Conservation (phyloP, 345 rosid species). For the Syzygium oleosum region DNA sequence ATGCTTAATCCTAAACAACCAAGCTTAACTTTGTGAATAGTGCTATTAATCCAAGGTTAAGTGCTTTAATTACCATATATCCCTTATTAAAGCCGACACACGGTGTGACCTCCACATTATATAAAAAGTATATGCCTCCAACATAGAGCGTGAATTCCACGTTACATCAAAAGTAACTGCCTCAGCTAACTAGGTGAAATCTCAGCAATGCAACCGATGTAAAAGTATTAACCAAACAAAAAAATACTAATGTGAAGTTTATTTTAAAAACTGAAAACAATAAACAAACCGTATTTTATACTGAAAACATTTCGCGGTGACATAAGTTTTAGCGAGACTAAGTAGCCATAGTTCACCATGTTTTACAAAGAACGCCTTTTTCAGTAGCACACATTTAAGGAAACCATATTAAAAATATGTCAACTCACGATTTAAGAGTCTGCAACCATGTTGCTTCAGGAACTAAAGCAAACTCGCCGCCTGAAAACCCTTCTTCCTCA, state of each 20-base stretch:
- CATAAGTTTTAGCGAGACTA: background rate
- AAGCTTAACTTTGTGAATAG: background rate
- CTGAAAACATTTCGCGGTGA: background rate
- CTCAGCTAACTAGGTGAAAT: background rate
- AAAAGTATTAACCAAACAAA: background rate
- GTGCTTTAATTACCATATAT: background rate
- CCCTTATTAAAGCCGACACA: background rate
- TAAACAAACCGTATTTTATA: background rate
- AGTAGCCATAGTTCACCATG: background rate
- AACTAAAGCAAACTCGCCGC: slow-evolving; percentile 48
- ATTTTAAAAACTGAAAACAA: background rate
- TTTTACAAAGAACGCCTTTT: background rate
- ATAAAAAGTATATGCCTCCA: background rate
- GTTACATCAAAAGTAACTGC: background rate
- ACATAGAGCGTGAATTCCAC: background rate
- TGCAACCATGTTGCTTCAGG: slow-evolving; percentile 52
- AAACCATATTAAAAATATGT: background rate
- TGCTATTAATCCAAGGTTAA: background rate
- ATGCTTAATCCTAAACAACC: background rate
- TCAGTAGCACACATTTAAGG: background rate
- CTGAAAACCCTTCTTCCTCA: slow-evolving; percentile 27
- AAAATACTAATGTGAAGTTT: background rate
- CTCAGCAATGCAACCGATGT: background rate
- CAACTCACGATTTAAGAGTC: slow-evolving; percentile 49
- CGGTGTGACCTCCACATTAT: background rate